Evolutionary conservation across 768 basidiomycete species (phyloP).

Genomic region (Tulasnella sp.): DNA sequence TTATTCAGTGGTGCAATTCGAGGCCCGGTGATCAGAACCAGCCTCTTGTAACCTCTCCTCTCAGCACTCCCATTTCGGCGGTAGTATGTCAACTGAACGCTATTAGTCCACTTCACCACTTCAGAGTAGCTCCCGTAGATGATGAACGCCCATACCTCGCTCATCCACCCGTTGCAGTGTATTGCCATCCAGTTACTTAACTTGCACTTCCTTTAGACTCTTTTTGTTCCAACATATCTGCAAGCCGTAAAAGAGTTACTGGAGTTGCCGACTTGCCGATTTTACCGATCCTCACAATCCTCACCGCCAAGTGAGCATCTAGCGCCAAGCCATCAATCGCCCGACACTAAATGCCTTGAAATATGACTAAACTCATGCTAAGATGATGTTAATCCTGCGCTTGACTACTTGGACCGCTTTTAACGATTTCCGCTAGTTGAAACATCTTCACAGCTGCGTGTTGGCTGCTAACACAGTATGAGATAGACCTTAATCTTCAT

Average conservation of each 20-base stretch:
- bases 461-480: too few species aligned
- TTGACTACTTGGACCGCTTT: too few species aligned
- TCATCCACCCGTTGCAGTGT: neutral
- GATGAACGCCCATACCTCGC: neutral
- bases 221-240: neutral
- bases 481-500: too few species aligned
- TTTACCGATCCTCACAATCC: neutral
- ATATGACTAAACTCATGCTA: too few species aligned
- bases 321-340: neutral
- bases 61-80: neutral
- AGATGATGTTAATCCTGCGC: too few species aligned
- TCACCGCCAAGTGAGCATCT: neutral
- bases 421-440: too few species aligned
- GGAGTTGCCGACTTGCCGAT: neutral
- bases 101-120: neutral
- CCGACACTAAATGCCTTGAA: too few species aligned
- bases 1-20: constrained; percentile 64
- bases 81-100: neutral
- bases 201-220: neutral
- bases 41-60: neutral
- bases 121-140: neutral
- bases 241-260: neutral
- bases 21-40: constrained; percentile 47
- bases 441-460: too few species aligned
- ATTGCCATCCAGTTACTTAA: neutral